Evolutionary conservation across 441 rosid species (phyloP).

Genomic region (Gossypium schwendimanii): DNA sequence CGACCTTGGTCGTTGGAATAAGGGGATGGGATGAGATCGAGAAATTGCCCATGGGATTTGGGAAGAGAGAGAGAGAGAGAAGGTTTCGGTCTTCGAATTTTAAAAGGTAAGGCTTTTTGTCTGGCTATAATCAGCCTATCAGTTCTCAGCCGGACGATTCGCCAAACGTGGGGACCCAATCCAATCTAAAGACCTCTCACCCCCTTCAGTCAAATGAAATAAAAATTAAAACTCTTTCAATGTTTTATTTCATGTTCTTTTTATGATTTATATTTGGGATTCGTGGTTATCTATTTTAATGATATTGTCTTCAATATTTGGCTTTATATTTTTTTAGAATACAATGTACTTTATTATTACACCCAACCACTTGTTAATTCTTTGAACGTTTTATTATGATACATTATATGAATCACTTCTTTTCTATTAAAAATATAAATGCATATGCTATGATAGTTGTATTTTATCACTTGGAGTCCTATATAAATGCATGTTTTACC

Average conservation of each 20-base stretch:
- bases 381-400: too few relatives aligned
- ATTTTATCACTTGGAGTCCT: too few relatives aligned
- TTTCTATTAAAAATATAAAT: too few relatives aligned
- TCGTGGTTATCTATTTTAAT: too few relatives aligned
- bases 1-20: neutral
- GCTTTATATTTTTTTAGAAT: fast-evolving
- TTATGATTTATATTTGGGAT: too few relatives aligned
- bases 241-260: too few relatives aligned
- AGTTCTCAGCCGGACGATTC: constrained; percentile 5
- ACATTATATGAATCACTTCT: too few relatives aligned
- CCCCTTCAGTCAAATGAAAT: neutral
- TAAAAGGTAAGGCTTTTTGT: constrained; percentile 16
- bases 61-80: neutral
- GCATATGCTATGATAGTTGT: too few relatives aligned
- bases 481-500: too few relatives aligned
- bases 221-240: too few relatives aligned
- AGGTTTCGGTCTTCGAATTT: neutral
- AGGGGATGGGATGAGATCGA: constrained; percentile 17
- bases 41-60: constrained; percentile 16
- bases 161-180: constrained; percentile 7
- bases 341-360: fast-evolving
- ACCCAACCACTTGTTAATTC: fast-evolving
- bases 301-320: too few relatives aligned
- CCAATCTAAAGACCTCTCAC: neutral
- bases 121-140: neutral